Base-by-base conservation (phyloP, 495 filamentous ascomycete genomes). In the Tuber indicum region DNA sequence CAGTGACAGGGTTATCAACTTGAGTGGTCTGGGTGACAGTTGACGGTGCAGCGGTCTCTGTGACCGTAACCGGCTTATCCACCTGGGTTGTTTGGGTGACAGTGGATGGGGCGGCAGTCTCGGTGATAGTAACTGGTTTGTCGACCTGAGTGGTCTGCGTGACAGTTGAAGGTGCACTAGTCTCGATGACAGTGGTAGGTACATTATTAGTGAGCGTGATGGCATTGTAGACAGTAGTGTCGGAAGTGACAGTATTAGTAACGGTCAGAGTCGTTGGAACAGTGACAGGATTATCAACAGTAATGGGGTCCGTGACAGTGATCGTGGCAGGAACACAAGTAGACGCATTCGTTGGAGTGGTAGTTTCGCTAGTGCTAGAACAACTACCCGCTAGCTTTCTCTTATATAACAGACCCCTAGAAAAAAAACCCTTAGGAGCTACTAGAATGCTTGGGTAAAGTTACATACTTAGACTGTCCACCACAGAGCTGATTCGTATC, bases 391-490 rank as follows among this genome's bases (percentile, higher is more conserved):
- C 44, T 32, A 73, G 72, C 10, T 78, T 79, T 47, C 46, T 71
- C 26, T 73, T 23, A 32, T 72, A 79, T 21, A 79, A 45, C 14
- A 70, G 26, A 23, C 78, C 78, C 70, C 76, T 79, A 23, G 36
- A 32, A 19, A 1, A 39, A 47, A 69, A 69, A 69, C 47, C 8
- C 17, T 71, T n/a, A 41, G 75, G 19, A 42, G 9, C n/a, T 42
- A 66, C 21, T 45, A 19, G 12, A 42, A 12, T 7, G 17, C 36
- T 26, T 36, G 14, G 58, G 16, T 17, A 14, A 66, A 23, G 36
- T 32, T 26, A 62, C 72, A 49, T 44, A 80, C 78, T 78, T 75
- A 19, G n/a, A 23, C 23, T 36, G n/a, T 9, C 78, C 78, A 58
- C 78, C 78, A 12, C 78, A 80, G 19, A 75, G 44, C 16, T 80